Base-by-base conservation (phyloP, 257 asterid genomes). In the Fraxinus quadrangulata region DNA sequence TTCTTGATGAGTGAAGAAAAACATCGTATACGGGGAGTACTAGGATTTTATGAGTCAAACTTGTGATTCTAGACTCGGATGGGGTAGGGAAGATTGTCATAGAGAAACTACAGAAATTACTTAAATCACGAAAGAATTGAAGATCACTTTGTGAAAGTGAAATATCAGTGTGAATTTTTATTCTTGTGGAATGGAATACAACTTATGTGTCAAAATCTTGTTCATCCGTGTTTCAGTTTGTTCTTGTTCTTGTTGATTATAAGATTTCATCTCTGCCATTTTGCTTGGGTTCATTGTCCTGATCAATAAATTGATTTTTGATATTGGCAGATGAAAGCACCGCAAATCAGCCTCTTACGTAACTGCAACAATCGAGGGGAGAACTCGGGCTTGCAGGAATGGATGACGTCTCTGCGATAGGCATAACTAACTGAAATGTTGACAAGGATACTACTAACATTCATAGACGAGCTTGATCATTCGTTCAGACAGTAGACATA, bases 391-490 rank as follows among this genome's bases (percentile, higher is more conserved):
- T 23, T 63, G 69, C 69, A 2, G 30, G 34, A 63, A 23, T 63
- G 31, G 69, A 63, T 24, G 36, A 11, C 34, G 6, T 11, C 69
- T 63, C 19, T 26, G 2, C 6, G 17, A 2, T 12, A 63, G 69
- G 69, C 34, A 71, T 71, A 21, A 39, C 75, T 71, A 5, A 28
- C 54, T 40, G 75, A 30, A 17, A 39, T 4, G 4, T 40, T 10
- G 16, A 40, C 4, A 11, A 40, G 14, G 3, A 11, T 40, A 39
- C 34, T 37, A 77, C 70, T 28, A 36, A 77, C 75, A 45, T 23
- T 28, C n/a, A 49, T 23, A 19, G 67, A 61, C 21, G 49, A 66
- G 75, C 67, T 77, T 39, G 75, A 66, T 77, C 36, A 1, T 33
- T 45, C 8, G 40, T 26, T 51, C 19, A 33, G 24, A 72, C 13